Conservation (phyloP, 192 early-diverging fungal species). For the Linnemannia elongata region DNA sequence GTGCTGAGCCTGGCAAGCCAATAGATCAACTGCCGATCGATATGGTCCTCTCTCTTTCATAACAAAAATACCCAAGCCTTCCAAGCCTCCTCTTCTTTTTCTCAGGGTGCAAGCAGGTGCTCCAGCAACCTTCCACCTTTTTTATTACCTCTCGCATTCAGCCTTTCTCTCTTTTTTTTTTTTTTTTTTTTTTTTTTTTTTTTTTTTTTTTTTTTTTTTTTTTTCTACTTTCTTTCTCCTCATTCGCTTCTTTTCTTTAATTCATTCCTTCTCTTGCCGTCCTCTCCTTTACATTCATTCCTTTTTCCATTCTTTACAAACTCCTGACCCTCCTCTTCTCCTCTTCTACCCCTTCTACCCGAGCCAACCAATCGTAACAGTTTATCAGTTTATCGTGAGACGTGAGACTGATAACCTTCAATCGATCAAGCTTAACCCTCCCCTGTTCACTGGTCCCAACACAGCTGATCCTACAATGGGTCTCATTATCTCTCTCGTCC, state of each 20-base stretch:
- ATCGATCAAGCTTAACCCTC: background rate
- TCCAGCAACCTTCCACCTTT: background rate
- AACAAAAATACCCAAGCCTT: no score
- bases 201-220: slow-evolving; percentile 6
- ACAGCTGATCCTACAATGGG: slow-evolving; percentile 8
- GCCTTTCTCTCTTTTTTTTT: background rate
- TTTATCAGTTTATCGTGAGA: background rate
- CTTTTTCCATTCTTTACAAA: background rate
- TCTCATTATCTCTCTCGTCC: slow-evolving; percentile 14
- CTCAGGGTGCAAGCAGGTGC: no score
- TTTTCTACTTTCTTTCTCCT: background rate
- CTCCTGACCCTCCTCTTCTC: no score
- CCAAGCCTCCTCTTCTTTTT: no score
- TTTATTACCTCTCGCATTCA: background rate
- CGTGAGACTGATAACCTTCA: slow-evolving; percentile 2
- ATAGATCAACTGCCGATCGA: no score
- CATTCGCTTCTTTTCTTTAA: background rate
- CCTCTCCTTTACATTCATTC: background rate
- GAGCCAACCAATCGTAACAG: background rate
- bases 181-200: no score
- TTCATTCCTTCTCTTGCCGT: background rate
- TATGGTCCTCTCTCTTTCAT: no score
- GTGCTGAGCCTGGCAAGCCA: no score
- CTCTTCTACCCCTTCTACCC: background rate
- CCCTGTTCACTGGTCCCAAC: background rate